Percentiles rank a stretch among this genome's conserved stretches.
These are phyloP conservation scores for Microsporum ferrugineum DNA, from an alignment of 2,329 filamentous ascomycete genomes.

Conservation along the genomic window DNA sequence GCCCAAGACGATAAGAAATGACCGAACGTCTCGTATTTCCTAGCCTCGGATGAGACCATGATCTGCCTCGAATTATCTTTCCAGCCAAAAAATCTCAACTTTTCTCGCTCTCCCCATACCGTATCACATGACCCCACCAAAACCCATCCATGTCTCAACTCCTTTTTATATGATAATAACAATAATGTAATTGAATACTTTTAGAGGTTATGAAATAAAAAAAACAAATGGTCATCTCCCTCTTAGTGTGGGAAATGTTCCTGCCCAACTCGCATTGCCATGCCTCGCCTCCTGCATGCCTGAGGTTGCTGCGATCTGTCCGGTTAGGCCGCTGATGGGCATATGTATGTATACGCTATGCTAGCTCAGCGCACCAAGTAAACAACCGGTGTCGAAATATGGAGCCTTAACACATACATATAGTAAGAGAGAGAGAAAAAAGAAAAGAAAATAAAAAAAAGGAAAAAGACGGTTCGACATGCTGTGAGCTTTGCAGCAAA, in stretches of 20 bases:
- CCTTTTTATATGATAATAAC: not conserved
- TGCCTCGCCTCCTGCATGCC: conserved; percentile 2
- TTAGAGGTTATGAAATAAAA: too few species aligned
- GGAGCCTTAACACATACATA: not conserved
- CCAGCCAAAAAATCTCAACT: not conserved
- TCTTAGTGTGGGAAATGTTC: not conserved
- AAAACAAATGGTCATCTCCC: too few species aligned
- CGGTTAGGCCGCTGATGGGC: not conserved
- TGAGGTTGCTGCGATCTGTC: not conserved
- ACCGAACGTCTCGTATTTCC: not conserved
- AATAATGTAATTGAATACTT: too few species aligned
- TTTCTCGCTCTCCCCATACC: not conserved
- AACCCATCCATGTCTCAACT: not conserved
- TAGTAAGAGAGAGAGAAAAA: not conserved
- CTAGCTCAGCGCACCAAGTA: not conserved
- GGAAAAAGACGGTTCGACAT: not conserved
- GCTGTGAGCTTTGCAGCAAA: not conserved
- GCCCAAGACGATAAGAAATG: too few species aligned
- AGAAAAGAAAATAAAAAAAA: not conserved
- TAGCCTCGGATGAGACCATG: not conserved
- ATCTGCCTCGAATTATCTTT: not conserved
- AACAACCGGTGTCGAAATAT: not conserved
- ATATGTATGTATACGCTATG: not conserved
- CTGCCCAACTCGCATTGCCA: not conserved
- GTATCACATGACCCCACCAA: not conserved